phyloP scores from a whole-genome alignment of 495 filamentous ascomycete genomes.

The Amniculicola lignicola region DNA sequence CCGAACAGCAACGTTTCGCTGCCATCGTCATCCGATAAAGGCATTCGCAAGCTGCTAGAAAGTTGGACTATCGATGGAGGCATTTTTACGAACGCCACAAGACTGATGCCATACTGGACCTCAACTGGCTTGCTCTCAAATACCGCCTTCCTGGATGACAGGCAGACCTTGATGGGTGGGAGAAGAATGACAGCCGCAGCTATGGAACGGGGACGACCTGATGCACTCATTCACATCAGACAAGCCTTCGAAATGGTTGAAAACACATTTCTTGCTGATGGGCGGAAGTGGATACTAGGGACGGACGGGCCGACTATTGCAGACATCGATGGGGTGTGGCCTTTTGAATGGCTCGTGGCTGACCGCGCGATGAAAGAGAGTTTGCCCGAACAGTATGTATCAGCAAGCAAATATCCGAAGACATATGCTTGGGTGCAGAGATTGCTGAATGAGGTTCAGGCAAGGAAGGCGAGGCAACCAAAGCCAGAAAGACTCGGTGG shows the following conservation, averaged over 20 bases:
- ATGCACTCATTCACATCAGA: conserved; percentile 13
- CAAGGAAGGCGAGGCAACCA: background rate
- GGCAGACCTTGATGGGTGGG: conserved; percentile 36
- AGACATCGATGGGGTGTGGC: conserved; percentile 30
- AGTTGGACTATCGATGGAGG: conserved; percentile 48
- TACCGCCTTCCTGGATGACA: conserved; percentile 51
- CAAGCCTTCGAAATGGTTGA: conserved; percentile 25
- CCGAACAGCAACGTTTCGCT: conserved; percentile 1
- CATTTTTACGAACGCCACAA: conserved; percentile 48
- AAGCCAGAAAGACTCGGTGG: conserved; percentile 15
- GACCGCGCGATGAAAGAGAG: conserved; percentile 8
- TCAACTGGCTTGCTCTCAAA: conserved; percentile 50
- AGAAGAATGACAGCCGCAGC: conserved; percentile 6
- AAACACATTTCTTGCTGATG: conserved; percentile 18
- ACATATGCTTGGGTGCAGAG: conserved; percentile 18
- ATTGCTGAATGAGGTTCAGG: conserved; percentile 8
- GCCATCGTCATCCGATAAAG: background rate
- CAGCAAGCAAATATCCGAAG: conserved; percentile 14
- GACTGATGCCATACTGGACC: conserved; percentile 49
- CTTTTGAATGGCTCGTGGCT: conserved; percentile 20
- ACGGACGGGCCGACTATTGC: conserved; percentile 6
- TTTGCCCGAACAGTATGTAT: conserved; percentile 8
- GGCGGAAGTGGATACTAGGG: conserved; percentile 24
- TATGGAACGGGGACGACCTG: conserved; percentile 14
- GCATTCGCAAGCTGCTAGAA: conserved; percentile 40